Percentiles rank a stretch among this genome's conserved stretches.
Conservation (phyloP, 75 land plant species). For the Larix kaempferi region DNA sequence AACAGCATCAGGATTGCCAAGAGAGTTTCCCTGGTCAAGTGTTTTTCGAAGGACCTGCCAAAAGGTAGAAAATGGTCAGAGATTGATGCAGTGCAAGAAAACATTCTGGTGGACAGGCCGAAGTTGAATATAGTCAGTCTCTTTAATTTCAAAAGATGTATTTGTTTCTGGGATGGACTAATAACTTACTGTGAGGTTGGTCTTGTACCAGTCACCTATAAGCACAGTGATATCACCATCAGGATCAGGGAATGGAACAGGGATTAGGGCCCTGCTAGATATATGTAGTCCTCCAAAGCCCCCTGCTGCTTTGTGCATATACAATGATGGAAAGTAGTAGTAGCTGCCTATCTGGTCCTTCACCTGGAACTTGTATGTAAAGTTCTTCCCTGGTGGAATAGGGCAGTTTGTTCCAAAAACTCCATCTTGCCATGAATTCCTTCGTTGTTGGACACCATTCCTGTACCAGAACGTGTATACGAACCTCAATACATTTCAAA, state of each 20-base stretch:
- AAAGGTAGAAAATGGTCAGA: not conserved
- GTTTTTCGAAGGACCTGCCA: slow-evolving; percentile 28
- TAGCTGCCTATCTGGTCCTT: slow-evolving; percentile 93
- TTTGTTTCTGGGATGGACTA: too few species aligned
- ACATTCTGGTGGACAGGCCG: not conserved
- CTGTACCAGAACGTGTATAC: slow-evolving; percentile 26
- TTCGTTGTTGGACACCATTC: slow-evolving; percentile 83
- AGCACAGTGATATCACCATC: slow-evolving; percentile 64
- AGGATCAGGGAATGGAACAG: slow-evolving; percentile 76
- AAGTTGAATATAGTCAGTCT: not conserved
- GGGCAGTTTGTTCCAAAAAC: slow-evolving; percentile 88
- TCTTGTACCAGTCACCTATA: slow-evolving; percentile 88
- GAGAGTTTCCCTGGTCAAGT: slow-evolving; percentile 31
- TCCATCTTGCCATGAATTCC: slow-evolving; percentile 96
- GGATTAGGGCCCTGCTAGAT: slow-evolving; percentile 54
- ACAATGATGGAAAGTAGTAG: slow-evolving; percentile 75
- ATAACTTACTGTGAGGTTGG: slow-evolving; percentile 44
- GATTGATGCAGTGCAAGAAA: not conserved
- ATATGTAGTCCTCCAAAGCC: slow-evolving; percentile 77
- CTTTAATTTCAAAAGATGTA: not conserved
- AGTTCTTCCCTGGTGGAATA: slow-evolving; percentile 67
- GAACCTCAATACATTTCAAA: too few species aligned
- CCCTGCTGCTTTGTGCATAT: slow-evolving; percentile 76
- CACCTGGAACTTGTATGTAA: slow-evolving; percentile 71
- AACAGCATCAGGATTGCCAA: slow-evolving; percentile 47